These are phyloP conservation scores for Carex kokanica DNA, from an alignment of 176 grass and related monocot species.

Conservation along the genomic window DNA sequence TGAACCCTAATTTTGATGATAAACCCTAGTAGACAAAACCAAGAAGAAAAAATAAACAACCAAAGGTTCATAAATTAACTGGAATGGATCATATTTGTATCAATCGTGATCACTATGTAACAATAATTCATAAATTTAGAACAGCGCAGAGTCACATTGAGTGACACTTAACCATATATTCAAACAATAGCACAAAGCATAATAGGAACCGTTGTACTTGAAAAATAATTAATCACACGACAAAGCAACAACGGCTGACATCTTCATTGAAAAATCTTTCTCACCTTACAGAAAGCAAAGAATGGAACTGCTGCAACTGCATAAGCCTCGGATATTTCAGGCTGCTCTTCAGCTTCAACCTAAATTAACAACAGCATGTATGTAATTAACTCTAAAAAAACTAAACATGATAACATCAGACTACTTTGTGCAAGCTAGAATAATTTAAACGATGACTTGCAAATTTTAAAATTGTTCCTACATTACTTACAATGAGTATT, in stretches of 20 bases:
- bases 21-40: not conserved
- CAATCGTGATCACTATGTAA: not conserved
- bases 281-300: slow-evolving; percentile 94
- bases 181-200: not conserved
- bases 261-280: not conserved
- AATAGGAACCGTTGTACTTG: not conserved
- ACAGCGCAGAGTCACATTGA: not conserved
- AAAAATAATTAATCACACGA: not conserved
- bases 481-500: not conserved
- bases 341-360: slow-evolving; percentile 96
- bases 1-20: slow-evolving; percentile 7
- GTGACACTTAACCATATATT: not conserved
- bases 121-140: not conserved
- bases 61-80: not conserved
- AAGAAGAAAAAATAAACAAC: not conserved
- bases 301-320: slow-evolving; percentile 84
- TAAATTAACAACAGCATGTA: slow-evolving; percentile 25
- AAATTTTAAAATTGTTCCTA: not conserved
- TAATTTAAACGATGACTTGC: not conserved
- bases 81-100: not conserved
- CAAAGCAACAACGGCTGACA: not conserved
- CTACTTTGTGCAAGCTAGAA: not conserved
- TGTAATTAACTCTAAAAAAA: not conserved
- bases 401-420: not conserved
- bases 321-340: slow-evolving; percentile 86